These are phyloP conservation scores for Lactarius hatsudake DNA, from an alignment of 768 basidiomycete genomes.

Conservation along the genomic window DNA sequence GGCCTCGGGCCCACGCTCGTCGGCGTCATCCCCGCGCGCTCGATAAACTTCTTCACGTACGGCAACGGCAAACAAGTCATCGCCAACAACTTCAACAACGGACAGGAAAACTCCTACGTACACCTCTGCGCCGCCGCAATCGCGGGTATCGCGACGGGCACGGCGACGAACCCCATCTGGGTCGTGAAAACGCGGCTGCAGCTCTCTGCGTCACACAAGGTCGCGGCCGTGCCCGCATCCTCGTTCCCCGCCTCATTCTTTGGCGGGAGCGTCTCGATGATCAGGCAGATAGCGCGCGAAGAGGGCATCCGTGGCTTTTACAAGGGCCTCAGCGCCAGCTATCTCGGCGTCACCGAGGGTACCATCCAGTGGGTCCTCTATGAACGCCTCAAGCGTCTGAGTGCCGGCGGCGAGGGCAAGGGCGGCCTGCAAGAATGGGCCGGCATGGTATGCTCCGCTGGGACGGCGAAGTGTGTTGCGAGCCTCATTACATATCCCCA, in stretches of 20 bases:
- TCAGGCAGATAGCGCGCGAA: constrained; percentile 69
- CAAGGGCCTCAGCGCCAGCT: constrained; percentile 91
- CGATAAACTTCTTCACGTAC: constrained; percentile 97
- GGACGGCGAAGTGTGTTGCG: constrained; percentile 90
- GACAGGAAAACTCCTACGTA: constrained; percentile 79
- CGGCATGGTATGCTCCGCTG: constrained; percentile 86
- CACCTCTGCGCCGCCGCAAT: constrained; percentile 83
- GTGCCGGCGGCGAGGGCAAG: constrained; percentile 48
- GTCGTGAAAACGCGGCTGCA: constrained; percentile 97
- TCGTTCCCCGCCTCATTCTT: constrained; percentile 34
- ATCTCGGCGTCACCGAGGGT: constrained; percentile 92
- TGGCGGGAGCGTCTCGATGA: constrained; percentile 58
- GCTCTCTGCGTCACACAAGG: constrained; percentile 43
- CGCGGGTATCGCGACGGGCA: constrained; percentile 84
- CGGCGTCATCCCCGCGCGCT: constrained; percentile 92
- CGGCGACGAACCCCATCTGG: constrained; percentile 98
- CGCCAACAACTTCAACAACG: constrained; percentile 74
- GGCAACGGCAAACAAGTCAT: constrained; percentile 94
- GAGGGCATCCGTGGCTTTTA: constrained; percentile 91
- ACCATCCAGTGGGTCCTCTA: constrained; percentile 98
- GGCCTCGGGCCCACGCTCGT: constrained; percentile 93
- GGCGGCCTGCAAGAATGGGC: constrained; percentile 66
- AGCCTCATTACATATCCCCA: constrained; percentile 97
- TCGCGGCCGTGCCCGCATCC: background rate
- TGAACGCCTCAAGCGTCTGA: constrained; percentile 81